Evolutionary conservation across 208 protist species (phyloP).

Genomic region (Crithidia expoeki): DNA sequence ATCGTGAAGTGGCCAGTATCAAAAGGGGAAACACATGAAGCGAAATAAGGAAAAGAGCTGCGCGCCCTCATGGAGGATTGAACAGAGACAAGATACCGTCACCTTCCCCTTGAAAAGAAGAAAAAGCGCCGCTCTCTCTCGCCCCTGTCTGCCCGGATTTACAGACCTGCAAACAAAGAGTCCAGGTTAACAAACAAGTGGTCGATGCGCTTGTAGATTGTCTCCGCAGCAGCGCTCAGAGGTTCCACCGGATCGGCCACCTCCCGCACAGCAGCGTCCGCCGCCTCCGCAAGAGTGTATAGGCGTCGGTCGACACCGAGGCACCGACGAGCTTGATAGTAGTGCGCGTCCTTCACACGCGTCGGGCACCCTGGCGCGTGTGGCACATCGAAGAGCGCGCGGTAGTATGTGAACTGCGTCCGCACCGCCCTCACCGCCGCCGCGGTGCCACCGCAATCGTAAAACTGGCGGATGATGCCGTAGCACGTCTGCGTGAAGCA

Average conservation of each 20-base stretch:
- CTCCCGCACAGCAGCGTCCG: constrained; percentile 52
- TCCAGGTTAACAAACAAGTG: constrained; percentile 82
- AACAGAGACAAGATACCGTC: no score
- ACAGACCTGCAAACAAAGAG: constrained; percentile 52
- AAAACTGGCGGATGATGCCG: constrained; percentile 80
- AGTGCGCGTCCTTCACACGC: constrained; percentile 66
- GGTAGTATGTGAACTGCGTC: constrained; percentile 88
- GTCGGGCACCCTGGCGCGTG: constrained; percentile 70
- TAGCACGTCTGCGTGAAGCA: constrained; percentile 80
- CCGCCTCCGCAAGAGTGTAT: constrained; percentile 68
- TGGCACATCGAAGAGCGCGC: constrained; percentile 88
- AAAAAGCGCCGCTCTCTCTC: neutral
- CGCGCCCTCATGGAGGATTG: no score
- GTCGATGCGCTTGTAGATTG: constrained; percentile 87
- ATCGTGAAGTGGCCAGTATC: no score
- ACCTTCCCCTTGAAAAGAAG: no score
- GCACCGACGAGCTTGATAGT: constrained; percentile 69
- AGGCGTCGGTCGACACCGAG: constrained; percentile 61
- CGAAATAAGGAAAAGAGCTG: no score
- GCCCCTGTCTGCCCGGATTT: neutral
- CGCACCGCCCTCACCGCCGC: constrained; percentile 71
- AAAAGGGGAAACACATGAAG: no score
- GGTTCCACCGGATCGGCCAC: constrained; percentile 70
- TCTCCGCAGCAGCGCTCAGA: constrained; percentile 63
- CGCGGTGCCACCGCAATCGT: constrained; percentile 62